phyloP scores from a whole-genome alignment of 495 filamentous ascomycete species.

The Neurospora sp. region DNA sequence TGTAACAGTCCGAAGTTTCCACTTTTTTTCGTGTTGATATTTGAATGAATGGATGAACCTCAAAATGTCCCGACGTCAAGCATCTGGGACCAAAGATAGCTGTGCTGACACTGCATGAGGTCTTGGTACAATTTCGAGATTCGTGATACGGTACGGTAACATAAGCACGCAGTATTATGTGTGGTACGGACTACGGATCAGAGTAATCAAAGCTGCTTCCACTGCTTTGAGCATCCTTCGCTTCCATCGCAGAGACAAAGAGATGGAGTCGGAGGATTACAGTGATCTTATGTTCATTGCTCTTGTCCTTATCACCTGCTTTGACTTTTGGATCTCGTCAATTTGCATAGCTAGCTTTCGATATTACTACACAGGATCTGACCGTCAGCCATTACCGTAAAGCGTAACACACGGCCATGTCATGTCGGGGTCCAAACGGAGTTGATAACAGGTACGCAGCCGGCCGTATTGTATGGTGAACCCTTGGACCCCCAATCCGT shows the following conservation, averaged over 20 bases:
- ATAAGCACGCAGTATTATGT: neutral
- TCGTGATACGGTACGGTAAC: neutral
- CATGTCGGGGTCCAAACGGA: neutral
- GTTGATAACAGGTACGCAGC: neutral
- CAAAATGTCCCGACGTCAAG: neutral
- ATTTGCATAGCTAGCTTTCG: neutral
- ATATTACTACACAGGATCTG: neutral
- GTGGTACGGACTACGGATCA: neutral
- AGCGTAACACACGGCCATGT: neutral
- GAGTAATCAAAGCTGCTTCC: neutral
- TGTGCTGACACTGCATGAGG: neutral
- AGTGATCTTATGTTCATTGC: neutral
- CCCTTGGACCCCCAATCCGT: neutral
- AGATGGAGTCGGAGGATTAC: neutral
- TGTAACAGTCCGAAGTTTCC: neutral
- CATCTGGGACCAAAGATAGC: neutral
- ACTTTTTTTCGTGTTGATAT: neutral
- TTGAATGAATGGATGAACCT: neutral
- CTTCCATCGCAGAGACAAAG: slow-evolving; percentile 13
- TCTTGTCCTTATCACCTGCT: neutral
- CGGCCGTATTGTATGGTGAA: neutral
- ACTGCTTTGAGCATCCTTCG: neutral
- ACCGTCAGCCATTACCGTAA: neutral
- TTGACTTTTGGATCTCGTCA: neutral
- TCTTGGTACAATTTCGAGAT: neutral